Conservation (phyloP, 768 basidiomycete species). For the Holtermanniella nyarrowii region DNA sequence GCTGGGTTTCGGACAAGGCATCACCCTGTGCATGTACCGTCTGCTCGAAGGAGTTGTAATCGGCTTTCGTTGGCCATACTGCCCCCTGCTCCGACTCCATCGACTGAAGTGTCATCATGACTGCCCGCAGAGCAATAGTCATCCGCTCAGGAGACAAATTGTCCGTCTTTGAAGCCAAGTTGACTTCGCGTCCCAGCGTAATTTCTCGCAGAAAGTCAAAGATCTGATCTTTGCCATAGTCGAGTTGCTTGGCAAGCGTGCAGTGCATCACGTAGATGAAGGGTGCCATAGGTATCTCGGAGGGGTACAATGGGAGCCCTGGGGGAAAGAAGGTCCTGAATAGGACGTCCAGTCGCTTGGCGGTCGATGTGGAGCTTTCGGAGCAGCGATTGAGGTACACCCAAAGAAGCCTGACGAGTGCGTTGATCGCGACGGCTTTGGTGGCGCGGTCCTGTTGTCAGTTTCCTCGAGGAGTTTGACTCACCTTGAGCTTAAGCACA, state of each 20-base stretch:
- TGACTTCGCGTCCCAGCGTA: slow-evolving; percentile 35
- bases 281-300: slow-evolving; percentile 66
- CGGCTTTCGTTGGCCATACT: slow-evolving; percentile 64
- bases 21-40: slow-evolving; percentile 48
- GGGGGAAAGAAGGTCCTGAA: slow-evolving; percentile 70
- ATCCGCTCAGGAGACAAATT: slow-evolving; percentile 53
- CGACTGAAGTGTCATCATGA: slow-evolving; percentile 58
- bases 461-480: slow-evolving; percentile 8
- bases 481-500: slow-evolving; percentile 69
- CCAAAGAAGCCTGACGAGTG: slow-evolving; percentile 75
- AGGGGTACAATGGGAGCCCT: slow-evolving; percentile 54
- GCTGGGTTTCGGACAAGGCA: slow-evolving; percentile 49
- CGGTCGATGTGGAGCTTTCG: slow-evolving; percentile 69
- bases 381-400: slow-evolving; percentile 90
- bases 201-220: slow-evolving; percentile 70
- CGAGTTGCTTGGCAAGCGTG: slow-evolving; percentile 69
- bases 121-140: slow-evolving; percentile 63
- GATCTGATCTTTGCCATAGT: slow-evolving; percentile 72
- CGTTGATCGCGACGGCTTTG: slow-evolving; percentile 65
- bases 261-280: slow-evolving; percentile 73
- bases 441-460: slow-evolving; percentile 60
- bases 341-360: slow-evolving; percentile 63
- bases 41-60: slow-evolving; percentile 63
- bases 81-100: slow-evolving; percentile 67
- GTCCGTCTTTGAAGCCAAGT: slow-evolving; percentile 45